Base-by-base conservation (phyloP, 2,329 filamentous ascomycete genomes). In the Xylaria hypoxylon region DNA sequence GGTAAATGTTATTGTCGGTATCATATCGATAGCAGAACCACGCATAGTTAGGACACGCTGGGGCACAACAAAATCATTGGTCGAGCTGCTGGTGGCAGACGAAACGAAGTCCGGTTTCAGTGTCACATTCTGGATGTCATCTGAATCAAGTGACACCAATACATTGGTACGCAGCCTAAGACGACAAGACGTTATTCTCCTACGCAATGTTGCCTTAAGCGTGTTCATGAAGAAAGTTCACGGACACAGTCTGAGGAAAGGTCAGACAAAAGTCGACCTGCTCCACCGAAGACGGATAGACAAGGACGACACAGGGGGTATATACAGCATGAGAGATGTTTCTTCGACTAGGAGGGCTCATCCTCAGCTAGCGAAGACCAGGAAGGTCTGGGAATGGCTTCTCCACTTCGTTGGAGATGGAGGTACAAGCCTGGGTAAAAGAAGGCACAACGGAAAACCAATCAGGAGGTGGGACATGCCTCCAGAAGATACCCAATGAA, bases 1-100 rank as follows among this genome's bases (percentile, higher is more conserved):
- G 0, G 87, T 94, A 28, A 93, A 94, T 76, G 78, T 97, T 5
- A 86, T 97, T n/a, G 92, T 89, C 11, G 92, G 90, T 2, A 83
- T 97, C 52, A 90, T 97, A 68, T 89, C 90, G 13, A 85, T 93
- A 55, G 85, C 90, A 0, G 84, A 89, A 42, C 84, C 91, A 1
- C 88, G 92, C 26, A 85, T 85, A 2, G 87, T 97, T 22, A 86
- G 83, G 33, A 92, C 94, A 0, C 85, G 87, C 44, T 90, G 86
- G 80, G 87, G 90, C 28, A 79, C 80, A 11, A 82, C 83, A 6
- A 84, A 90, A 58, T 86, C 91, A 5, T 84, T 97, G 2, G 81
- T 95, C 45, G 93, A 97, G 77, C 78, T 96, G 2, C 82, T 94
- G 1, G 88, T 97, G 0, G 94, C 92, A 5, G 95, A 98, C 77